phyloP scores from a whole-genome alignment of 805 yeast species.

The Osmozyma mogii region DNA sequence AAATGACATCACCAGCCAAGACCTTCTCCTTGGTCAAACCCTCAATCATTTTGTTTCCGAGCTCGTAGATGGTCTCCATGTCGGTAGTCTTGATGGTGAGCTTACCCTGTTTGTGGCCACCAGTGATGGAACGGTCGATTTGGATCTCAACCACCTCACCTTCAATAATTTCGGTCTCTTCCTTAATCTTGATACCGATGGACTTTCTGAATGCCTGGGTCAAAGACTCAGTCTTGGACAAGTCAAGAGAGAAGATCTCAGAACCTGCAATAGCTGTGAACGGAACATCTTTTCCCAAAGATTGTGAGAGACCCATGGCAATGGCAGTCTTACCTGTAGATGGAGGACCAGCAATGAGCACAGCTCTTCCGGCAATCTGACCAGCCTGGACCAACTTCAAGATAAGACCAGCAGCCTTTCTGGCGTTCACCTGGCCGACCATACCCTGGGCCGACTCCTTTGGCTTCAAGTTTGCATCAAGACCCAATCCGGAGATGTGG shows the following conservation, averaged over 20 bases:
- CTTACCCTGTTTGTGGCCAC: constrained; percentile 98
- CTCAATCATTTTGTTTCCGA: constrained; percentile 91
- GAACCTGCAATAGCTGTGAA: constrained; percentile 94
- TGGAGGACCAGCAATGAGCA: constrained; percentile 94
- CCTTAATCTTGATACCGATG: constrained; percentile 91
- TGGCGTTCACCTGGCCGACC: constrained; percentile 94
- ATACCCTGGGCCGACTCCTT: constrained; percentile 78
- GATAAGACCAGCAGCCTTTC: constrained; percentile 93
- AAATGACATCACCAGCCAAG: constrained; percentile 92
- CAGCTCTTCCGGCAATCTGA: constrained; percentile 94
- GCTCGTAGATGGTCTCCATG: constrained; percentile 96
- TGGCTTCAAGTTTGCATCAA: constrained; percentile 85
- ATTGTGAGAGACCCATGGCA: constrained; percentile 86
- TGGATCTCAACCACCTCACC: constrained; percentile 98
- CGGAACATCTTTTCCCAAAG: constrained; percentile 74
- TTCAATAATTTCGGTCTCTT: constrained; percentile 94
- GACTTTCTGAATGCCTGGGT: constrained; percentile 95
- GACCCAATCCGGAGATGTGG: constrained; percentile 94
- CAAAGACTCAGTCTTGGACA: constrained; percentile 91
- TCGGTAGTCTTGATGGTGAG: constrained; percentile 95
- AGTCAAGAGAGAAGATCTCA: constrained; percentile 85
- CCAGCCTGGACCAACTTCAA: constrained; percentile 91
- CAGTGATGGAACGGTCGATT: constrained; percentile 87
- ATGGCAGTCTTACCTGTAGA: constrained; percentile 98
- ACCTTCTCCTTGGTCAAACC: constrained; percentile 92